A percentile compares a stretch with the other conserved stretches of the same genome.
phyloP scores from a whole-genome alignment of 306 rosid genomes.

The Echinosophora koreensis region DNA sequence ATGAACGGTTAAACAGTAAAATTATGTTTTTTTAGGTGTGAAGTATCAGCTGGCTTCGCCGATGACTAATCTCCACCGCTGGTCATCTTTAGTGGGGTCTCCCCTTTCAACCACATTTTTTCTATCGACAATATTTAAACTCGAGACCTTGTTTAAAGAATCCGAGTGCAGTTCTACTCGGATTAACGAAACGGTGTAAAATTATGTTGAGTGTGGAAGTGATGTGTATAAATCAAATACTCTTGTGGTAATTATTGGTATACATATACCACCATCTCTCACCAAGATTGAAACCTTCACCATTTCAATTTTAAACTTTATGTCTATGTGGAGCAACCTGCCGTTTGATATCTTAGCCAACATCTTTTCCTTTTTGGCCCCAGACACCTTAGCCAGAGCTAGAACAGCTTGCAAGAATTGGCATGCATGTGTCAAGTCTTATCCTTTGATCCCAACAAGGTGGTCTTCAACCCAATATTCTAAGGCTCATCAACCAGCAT shows the following conservation, averaged over 20 bases:
- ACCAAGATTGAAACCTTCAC: background rate
- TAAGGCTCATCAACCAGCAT: slow-evolving; percentile 44
- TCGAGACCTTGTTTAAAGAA: too few relatives aligned
- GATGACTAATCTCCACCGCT: too few relatives aligned
- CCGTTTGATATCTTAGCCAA: slow-evolving; percentile 72
- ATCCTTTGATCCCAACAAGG: slow-evolving; percentile 15
- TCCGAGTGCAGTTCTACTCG: too few relatives aligned
- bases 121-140: too few relatives aligned
- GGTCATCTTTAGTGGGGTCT: too few relatives aligned
- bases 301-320: background rate
- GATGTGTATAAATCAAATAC: background rate
- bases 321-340: slow-evolving; percentile 74
- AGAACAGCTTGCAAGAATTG: slow-evolving; percentile 68
- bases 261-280: background rate
- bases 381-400: slow-evolving; percentile 74
- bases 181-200: too few relatives aligned
- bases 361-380: slow-evolving; percentile 74
- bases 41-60: too few relatives aligned
- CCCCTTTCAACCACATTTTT: too few relatives aligned
- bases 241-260: background rate
- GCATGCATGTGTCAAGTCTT: slow-evolving; percentile 52
- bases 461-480: background rate
- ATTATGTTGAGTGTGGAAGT: too few relatives aligned
- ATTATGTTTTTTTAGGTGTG: too few relatives aligned
- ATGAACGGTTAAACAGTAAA: too few relatives aligned